Base-by-base conservation (phyloP, 306 rosid genomes). In the Neltuma alba region DNA sequence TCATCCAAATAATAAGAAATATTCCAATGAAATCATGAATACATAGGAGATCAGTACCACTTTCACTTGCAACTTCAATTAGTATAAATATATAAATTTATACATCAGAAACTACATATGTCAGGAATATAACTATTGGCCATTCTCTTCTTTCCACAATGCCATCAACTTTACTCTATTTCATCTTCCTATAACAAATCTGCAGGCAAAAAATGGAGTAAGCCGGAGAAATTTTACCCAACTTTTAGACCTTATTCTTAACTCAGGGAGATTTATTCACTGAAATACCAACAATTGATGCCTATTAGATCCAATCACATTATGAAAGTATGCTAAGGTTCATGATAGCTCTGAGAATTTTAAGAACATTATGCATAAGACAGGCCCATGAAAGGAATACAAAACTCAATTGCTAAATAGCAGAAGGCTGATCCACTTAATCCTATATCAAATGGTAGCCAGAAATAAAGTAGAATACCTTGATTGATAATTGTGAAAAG, bases 401-500 rank as follows among this genome's bases (percentile, higher is more conserved):
- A 8, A 50, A 50, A 25, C 58, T 52, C n/a, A 52, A n/a, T 9
- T 23, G n/a, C 60, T 52, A 25, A n/a, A n/a, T n/a, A 58, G 65
- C 28, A 58, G 65, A 2, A 37, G 57, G 21, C 31, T 4, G 13
- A 21, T 18, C 48, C 47, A 55, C 23, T 20, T 54, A 31, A 57
- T 36, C 45, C 21, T 36, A 15, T 41, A 20, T 57, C 57, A 75
- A 75, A 34, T 2, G 33, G 60, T 37, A 30, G 7, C 48, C 47
- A 58, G 41, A 28, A 58, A 54, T 34, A 14, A 79, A 42, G 47
- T n/a, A 14, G 48, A 16, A 70, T 78, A 92, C 97, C 97, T 91
- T 78, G 76, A 92, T 92, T 36, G 97, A 92, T 64, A 86, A 81
- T 65, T 89, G 97, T 12, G 97, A 89, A 72, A 92, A 92, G 85